phyloP scores from a whole-genome alignment of 306 rosid genomes.

The Oemleria cerasiformis region DNA sequence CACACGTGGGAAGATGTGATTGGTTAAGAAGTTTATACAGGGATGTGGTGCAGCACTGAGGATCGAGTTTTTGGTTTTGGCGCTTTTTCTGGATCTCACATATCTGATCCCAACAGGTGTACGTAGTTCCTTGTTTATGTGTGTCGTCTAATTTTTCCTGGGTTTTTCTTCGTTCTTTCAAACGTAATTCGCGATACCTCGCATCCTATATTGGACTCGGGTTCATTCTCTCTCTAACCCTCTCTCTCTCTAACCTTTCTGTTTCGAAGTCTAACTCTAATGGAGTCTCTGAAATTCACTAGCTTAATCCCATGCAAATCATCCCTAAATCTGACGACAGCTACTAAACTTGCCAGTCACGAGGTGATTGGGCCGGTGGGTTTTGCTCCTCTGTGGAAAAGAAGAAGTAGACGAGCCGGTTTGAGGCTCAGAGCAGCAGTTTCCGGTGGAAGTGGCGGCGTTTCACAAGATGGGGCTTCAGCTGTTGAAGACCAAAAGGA shows the following conservation, averaged over 20 bases:
- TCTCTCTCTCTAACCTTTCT: neutral
- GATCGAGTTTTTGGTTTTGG: conserved; percentile 9
- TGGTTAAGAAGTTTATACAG: accelerated
- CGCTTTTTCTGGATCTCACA: conserved; percentile 43
- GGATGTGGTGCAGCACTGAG: neutral
- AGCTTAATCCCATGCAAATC: conserved; percentile 29
- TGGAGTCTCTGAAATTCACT: conserved; percentile 50
- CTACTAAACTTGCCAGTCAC: neutral
- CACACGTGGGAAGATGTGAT: neutral
- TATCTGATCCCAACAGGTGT: conserved; percentile 3
- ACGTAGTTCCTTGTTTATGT: conserved; percentile 14
- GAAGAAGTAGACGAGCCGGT: conserved; percentile 5
- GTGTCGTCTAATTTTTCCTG: neutral
- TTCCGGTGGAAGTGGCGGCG: conserved; percentile 22
- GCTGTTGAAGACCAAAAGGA: conserved; percentile 26
- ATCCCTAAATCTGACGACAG: conserved; percentile 10
- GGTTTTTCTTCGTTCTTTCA: conserved; percentile 16
- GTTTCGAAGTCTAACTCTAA: neutral
- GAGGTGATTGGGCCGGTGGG: conserved; percentile 17
- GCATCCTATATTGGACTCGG: conserved; percentile 21
- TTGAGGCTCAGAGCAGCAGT: conserved; percentile 34
- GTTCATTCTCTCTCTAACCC: neutral
- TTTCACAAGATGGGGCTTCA: conserved; percentile 27
- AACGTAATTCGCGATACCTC: conserved; percentile 34
- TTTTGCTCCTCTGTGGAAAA: conserved; percentile 24